Evolutionary conservation across 2,329 filamentous ascomycete species (phyloP).

Genomic region (Podosphaera xanthii): DNA sequence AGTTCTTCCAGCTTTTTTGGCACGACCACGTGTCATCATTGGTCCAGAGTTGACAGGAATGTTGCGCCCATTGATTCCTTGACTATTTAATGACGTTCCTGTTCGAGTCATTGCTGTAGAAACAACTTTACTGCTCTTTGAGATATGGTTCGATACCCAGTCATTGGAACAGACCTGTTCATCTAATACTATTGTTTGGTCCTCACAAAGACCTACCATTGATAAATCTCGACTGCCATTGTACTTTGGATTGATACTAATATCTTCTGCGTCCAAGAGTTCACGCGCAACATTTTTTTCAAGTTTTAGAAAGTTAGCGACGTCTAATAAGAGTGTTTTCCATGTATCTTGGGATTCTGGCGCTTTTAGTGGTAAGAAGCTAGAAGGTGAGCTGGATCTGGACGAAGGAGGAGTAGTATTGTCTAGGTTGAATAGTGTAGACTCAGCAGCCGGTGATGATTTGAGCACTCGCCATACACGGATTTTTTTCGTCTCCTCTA

Average conservation of each 20-base stretch:
- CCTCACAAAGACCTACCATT: slow-evolving; percentile 42
- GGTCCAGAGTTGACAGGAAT: slow-evolving; percentile 38
- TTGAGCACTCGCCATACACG: slow-evolving; percentile 26
- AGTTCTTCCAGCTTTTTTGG: slow-evolving; percentile 43
- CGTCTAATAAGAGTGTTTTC: slow-evolving; percentile 23
- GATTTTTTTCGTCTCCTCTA: slow-evolving; percentile 50
- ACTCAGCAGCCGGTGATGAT: slow-evolving; percentile 10
- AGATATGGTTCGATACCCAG: slow-evolving; percentile 29
- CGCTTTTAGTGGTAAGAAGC: not conserved
- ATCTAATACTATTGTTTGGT: slow-evolving; percentile 64
- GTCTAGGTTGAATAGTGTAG: slow-evolving; percentile 19
- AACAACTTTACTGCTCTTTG: slow-evolving; percentile 7
- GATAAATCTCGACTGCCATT: slow-evolving; percentile 50
- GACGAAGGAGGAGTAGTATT: slow-evolving; percentile 19
- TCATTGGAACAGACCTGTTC: slow-evolving; percentile 42
- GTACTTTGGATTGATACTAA: slow-evolving; percentile 50
- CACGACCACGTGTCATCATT: slow-evolving; percentile 48
- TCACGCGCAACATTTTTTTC: slow-evolving; percentile 41
- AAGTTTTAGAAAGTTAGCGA: slow-evolving; percentile 37
- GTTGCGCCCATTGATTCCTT: slow-evolving; percentile 39
- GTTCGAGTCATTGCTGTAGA: slow-evolving; percentile 8
- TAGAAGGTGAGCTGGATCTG: slow-evolving; percentile 11
- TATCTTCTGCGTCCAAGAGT: slow-evolving; percentile 38
- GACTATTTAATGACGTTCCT: slow-evolving; percentile 16
- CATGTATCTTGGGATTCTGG: slow-evolving; percentile 18